A percentile compares a stretch with the other conserved stretches of the same genome.
These are phyloP conservation scores for Populus tomentosa DNA, from an alignment of 441 rosid species.

Conservation along the genomic window DNA sequence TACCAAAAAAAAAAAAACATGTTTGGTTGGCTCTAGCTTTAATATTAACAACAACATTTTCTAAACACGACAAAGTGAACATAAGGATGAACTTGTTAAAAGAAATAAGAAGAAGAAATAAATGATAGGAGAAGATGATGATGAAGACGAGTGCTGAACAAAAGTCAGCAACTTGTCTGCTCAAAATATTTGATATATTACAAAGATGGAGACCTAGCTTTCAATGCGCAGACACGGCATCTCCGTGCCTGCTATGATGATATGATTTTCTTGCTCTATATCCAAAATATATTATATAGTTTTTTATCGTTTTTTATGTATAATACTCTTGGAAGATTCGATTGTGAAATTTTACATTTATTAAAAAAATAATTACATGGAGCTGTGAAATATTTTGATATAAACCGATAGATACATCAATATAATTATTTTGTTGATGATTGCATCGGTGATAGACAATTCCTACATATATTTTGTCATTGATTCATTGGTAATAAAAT, in stretches of 20 bases:
- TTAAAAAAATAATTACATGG: no score
- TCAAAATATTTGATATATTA: slow-evolving; percentile 17
- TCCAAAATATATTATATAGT: no score
- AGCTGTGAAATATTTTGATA: no score
- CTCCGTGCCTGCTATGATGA: slow-evolving; percentile 56
- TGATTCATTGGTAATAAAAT: no score
- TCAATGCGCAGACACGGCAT: slow-evolving; percentile 72
- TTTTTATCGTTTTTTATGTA: no score
- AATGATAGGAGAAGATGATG: slow-evolving; percentile 16
- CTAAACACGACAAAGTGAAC: slow-evolving; percentile 12
- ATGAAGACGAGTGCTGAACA: not conserved
- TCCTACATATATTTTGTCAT: no score
- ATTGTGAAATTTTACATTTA: no score
- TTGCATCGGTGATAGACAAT: no score
- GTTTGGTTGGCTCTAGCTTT: not conserved
- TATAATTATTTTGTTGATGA: no score
- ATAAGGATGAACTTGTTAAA: not conserved
- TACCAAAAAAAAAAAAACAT: not conserved
- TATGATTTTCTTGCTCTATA: not conserved
- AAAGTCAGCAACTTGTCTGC: slow-evolving; percentile 43
- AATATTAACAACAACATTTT: not conserved
- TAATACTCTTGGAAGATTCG: no score
- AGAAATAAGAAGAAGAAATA: slow-evolving; percentile 1
- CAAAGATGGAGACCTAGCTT: slow-evolving; percentile 41
- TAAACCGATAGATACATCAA: no score